A percentile compares a stretch with the other conserved stretches of the same genome.
phyloP scores from a whole-genome alignment of 31 red algal genomes.

The Asparagopsis taxiformis region DNA sequence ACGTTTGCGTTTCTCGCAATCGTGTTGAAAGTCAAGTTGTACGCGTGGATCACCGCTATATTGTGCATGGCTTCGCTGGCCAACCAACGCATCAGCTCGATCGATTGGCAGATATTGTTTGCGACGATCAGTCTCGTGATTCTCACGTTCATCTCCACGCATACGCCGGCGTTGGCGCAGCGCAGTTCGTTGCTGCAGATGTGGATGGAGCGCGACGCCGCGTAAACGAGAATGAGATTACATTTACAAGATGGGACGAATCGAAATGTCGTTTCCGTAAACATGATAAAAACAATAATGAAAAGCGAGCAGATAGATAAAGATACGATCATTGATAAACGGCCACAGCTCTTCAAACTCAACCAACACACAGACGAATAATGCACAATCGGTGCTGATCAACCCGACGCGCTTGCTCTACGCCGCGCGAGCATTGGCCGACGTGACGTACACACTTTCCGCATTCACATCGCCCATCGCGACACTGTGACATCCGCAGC shows the following conservation, averaged over 20 bases:
- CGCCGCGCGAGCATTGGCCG: constrained; percentile 33
- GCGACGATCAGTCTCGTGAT: constrained; percentile 22
- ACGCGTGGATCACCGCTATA: constrained; percentile 37
- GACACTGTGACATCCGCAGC: constrained; percentile 13
- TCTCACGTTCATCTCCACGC: constrained; percentile 52
- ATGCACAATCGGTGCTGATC: too few species aligned
- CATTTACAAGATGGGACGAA: too few species aligned
- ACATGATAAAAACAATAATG: too few species aligned
- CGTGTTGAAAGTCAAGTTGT: constrained; percentile 22
- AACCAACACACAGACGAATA: too few species aligned
- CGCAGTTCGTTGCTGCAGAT: too few species aligned
- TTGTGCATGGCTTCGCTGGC: constrained; percentile 36
- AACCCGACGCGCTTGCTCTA: too few species aligned
- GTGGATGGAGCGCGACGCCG: too few species aligned
- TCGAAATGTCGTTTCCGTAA: too few species aligned
- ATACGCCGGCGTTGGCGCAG: constrained; percentile 10
- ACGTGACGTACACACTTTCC: constrained; percentile 17
- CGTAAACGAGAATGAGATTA: too few species aligned
- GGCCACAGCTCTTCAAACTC: too few species aligned
- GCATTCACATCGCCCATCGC: constrained; percentile 4
- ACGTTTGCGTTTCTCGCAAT: constrained; percentile 37
- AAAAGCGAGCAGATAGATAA: too few species aligned
- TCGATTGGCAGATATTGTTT: constrained; percentile 17
- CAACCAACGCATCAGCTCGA: constrained; percentile 39
- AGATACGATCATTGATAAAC: too few species aligned